Evolutionary conservation across 1,139 yeast genomes (phyloP).

Genomic region (Zygosaccharomyces sapae): DNA sequence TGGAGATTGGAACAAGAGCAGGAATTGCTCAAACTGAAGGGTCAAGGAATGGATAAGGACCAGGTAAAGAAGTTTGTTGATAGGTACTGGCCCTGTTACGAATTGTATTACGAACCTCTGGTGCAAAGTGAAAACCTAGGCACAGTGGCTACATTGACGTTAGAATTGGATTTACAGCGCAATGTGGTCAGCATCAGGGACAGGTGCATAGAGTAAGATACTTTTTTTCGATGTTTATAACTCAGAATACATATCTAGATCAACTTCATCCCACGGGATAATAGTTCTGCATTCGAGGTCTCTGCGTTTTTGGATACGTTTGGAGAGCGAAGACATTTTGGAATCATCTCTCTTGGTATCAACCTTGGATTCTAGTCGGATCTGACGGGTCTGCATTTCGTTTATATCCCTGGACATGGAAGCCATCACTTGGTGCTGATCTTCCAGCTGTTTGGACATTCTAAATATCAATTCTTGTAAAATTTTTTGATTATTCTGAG

Average conservation of each 20-base stretch:
- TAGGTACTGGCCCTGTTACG: constrained; percentile 84
- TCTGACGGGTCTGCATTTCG: constrained; percentile 15
- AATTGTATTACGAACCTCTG: constrained; percentile 55
- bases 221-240: constrained; percentile 3
- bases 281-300: constrained; percentile 21
- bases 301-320: constrained; percentile 11
- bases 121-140: constrained; percentile 28
- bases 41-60: constrained; percentile 75
- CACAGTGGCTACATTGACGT: constrained; percentile 29
- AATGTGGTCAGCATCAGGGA: constrained; percentile 15
- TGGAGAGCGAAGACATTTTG: constrained; percentile 1
- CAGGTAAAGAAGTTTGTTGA: constrained; percentile 66
- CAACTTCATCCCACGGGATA: constrained; percentile 32
- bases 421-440: constrained; percentile 13
- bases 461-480: constrained; percentile 16
- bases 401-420: constrained; percentile 18
- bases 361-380: constrained; percentile 11
- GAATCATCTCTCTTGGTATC: constrained; percentile 2
- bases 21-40: constrained; percentile 48
- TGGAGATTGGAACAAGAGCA: constrained; percentile 92
- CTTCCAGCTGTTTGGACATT: constrained; percentile 17
- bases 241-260: constrained; percentile 11
- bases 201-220: constrained; percentile 11
- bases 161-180: constrained; percentile 27
- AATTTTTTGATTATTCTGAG: constrained; percentile 2